phyloP scores from a whole-genome alignment of 805 yeast genomes.

The Sugiyamaella smithiae region DNA sequence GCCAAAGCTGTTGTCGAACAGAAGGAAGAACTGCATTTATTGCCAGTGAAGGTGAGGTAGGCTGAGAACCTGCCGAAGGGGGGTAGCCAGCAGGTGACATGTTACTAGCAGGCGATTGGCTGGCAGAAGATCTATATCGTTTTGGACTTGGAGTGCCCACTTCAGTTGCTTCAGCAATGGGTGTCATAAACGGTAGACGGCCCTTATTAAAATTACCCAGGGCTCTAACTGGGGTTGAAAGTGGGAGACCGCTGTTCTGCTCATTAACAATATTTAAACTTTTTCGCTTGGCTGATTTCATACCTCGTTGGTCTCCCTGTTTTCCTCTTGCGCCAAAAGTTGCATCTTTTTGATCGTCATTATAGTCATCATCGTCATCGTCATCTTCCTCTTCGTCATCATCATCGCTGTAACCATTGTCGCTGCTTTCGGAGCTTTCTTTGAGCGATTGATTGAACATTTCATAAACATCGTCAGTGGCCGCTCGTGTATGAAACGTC shows the following conservation, averaged over 20 bases:
- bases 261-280: constrained; percentile 23
- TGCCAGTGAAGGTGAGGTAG: not conserved
- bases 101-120: not conserved
- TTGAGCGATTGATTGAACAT: constrained; percentile 55
- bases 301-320: constrained; percentile 21
- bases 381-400: constrained; percentile 27
- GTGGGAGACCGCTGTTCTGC: constrained; percentile 17
- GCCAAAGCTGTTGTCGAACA: constrained; percentile 2
- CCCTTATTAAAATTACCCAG: not conserved
- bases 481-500: constrained; percentile 71
- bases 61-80: not conserved
- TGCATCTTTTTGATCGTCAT: constrained; percentile 9
- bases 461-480: constrained; percentile 66
- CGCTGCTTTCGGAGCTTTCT: constrained; percentile 5
- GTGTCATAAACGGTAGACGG: constrained; percentile 28
- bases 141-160: constrained; percentile 13
- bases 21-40: not conserved
- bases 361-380: constrained; percentile 15
- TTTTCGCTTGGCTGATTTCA: constrained; percentile 15
- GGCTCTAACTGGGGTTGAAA: not conserved
- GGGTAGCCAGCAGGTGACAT: not conserved
- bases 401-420: constrained; percentile 24
- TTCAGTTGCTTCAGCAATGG: constrained; percentile 32
- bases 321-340: constrained; percentile 10
- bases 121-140: constrained; percentile 1